Conservation (phyloP, 495 filamentous ascomycete genomes). For the Talaromyces proteolyticus region DNA sequence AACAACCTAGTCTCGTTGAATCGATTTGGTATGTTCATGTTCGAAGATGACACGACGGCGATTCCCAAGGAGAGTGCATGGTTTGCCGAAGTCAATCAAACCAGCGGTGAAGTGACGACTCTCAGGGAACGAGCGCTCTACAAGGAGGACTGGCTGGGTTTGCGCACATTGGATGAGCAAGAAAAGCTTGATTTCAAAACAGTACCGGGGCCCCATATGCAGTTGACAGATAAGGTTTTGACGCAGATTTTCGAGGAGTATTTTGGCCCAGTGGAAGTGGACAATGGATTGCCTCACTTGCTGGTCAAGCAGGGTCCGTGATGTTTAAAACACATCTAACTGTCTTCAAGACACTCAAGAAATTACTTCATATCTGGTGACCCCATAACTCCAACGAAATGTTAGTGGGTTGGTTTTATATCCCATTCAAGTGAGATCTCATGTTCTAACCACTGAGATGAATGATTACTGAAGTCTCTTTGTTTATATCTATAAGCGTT, state of each 20-base stretch:
- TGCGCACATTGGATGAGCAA: constrained; percentile 75
- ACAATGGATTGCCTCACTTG: background rate
- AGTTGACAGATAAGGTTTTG: constrained; percentile 61
- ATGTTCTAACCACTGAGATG: no score
- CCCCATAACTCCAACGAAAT: no score
- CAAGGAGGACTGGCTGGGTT: constrained; percentile 88
- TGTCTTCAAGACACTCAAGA: no score
- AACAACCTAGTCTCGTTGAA: constrained; percentile 63
- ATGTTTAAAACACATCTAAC: background rate
- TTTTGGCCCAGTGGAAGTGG: constrained; percentile 40
- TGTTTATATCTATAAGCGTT: no score
- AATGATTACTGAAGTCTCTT: no score
- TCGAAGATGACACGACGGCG: constrained; percentile 77
- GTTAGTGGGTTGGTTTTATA: no score
- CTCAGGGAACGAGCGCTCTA: constrained; percentile 73
- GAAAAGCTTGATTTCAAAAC: constrained; percentile 69
- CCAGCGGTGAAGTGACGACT: constrained; percentile 51
- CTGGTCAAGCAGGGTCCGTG: constrained; percentile 1
- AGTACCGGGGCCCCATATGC: constrained; percentile 77
- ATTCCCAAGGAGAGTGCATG: constrained; percentile 88
- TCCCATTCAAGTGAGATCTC: no score
- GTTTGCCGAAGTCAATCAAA: constrained; percentile 82
- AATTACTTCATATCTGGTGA: no score
- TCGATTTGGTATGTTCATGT: constrained; percentile 85
- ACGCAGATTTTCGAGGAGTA: constrained; percentile 64